These are phyloP conservation scores for Grosmannia penicillata DNA, from an alignment of 2,329 filamentous ascomycete species.

Conservation along the genomic window DNA sequence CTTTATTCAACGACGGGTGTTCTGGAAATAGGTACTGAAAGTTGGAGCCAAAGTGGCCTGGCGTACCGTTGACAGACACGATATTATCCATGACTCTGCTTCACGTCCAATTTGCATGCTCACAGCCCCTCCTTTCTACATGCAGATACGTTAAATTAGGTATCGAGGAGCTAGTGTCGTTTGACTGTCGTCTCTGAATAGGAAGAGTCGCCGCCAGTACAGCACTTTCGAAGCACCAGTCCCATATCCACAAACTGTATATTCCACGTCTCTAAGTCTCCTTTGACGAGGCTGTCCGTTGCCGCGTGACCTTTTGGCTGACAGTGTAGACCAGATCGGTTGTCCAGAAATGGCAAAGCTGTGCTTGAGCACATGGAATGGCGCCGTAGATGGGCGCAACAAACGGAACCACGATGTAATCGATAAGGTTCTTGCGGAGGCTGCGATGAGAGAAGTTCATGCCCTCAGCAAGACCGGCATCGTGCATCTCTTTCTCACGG, in stretches of 20 bases:
- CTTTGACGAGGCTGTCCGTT: constrained; percentile 27
- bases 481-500: constrained; percentile 51
- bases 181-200: no score
- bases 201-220: no score
- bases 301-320: constrained; percentile 50
- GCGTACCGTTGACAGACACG: no score
- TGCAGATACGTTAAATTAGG: no score
- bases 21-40: no score
- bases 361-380: constrained; percentile 52
- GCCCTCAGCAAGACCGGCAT: constrained; percentile 46
- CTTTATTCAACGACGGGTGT: no score
- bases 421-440: constrained; percentile 39
- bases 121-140: no score
- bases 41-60: no score
- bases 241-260: not conserved
- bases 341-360: constrained; percentile 57
- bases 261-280: not conserved
- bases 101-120: no score
- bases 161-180: no score
- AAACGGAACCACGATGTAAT: constrained; percentile 51
- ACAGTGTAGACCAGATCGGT: constrained; percentile 55
- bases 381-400: constrained; percentile 55
- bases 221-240: no score
- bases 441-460: constrained; percentile 50
- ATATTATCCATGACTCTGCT: no score